Conservation (phyloP, 148 eudicot genomes). For the Fagopyrum tataricum region DNA sequence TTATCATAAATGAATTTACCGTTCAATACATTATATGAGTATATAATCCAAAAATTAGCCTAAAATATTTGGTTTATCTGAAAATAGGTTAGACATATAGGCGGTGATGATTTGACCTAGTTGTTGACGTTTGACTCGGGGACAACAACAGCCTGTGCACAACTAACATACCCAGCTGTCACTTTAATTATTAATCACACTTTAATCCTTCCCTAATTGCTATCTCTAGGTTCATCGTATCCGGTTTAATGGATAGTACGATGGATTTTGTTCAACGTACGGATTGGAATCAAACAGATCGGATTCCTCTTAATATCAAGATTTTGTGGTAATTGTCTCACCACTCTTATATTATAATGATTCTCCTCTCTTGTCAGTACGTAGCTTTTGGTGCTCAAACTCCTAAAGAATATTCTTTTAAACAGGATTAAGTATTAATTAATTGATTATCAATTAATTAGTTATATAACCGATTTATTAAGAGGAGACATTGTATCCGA, state of each 20-base stretch:
- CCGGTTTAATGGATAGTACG: neutral
- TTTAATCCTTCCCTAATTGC: conserved; percentile 1
- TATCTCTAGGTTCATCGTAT: neutral
- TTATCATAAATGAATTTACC: too few species aligned
- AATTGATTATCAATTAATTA: neutral
- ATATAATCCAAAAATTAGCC: too few species aligned
- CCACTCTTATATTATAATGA: neutral
- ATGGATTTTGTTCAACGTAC: conserved; percentile 9
- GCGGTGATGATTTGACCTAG: neutral
- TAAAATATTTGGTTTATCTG: too few species aligned
- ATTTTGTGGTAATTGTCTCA: neutral
- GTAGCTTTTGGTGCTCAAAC: neutral
- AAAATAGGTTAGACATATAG: neutral
- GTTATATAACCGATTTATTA: neutral
- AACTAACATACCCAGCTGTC: conserved; percentile 4
- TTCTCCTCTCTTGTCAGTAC: neutral
- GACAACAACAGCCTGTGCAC: conserved; percentile 6
- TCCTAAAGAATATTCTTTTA: conserved; percentile 2
- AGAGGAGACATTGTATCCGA: conserved; percentile 8
- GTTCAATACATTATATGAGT: too few species aligned
- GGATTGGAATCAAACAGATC: neutral
- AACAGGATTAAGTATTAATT: neutral
- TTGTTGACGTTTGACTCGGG: conserved; percentile 6
- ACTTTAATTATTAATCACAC: conserved; percentile 9
- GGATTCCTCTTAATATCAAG: neutral